Base-by-base conservation (phyloP, 2,329 filamentous ascomycete species). In the Colletotrichum neosansevieriae region DNA sequence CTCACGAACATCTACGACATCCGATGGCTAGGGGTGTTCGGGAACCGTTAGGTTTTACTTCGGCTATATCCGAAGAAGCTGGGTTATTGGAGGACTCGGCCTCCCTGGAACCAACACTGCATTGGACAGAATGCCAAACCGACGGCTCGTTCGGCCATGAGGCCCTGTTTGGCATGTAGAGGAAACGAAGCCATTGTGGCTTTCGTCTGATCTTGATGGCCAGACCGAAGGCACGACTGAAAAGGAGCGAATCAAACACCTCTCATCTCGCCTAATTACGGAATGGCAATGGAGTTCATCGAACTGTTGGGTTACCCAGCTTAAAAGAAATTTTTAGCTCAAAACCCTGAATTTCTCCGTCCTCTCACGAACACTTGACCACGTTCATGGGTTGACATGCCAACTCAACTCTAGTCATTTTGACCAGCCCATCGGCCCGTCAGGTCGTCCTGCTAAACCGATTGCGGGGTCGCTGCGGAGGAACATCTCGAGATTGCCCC, bases 181-280 rank as follows among this genome's bases (percentile, higher is more conserved):
- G 9, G 6, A 32, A 44, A 17, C 32, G 49, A 57, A 57, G 19
- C 53, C 15, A 40, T 50, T 32, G 24, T 21, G 17, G 12, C 6
- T n/a, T 59, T 50, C 45, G 34, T 50, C 57, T 59, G 57, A 59
- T 59, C 17, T 59, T 49, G 45, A 40, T 59, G 32, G 44, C 13
- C 3, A 29, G 34, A 38, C 17, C 17, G 13, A 29, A 7, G 5
- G n/a, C 24, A 47, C 36, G 59, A 51, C 15, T 45, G 36, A 50
- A 21, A 44, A 38, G 24, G 6, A 9, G 5, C 17, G 17, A n/a
- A 51, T 19, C 10, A 51, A 49, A 42, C 11, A 4, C 24, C 32
- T 50, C 10, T n/a, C 11, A 59, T 38, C 3, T 32, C 38, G 11
- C n/a, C 2, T 9, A 10, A 54, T 38, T 40, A 17, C 29, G 29